phyloP scores from a whole-genome alignment of 2,329 filamentous ascomycete species.

The Colletotrichum camelliae region DNA sequence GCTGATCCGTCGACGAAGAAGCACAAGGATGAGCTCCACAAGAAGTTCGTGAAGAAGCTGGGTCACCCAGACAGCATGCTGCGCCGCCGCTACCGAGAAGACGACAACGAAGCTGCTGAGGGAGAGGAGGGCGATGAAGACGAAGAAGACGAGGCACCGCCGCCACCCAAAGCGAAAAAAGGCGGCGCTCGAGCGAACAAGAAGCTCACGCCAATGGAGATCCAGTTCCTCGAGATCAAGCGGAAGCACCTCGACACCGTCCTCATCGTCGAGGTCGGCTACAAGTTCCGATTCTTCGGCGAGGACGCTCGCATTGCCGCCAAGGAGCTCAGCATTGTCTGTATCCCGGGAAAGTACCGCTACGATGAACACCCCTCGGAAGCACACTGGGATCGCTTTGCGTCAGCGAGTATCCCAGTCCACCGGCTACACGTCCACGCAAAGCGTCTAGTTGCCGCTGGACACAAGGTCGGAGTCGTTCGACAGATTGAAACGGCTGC shows the following conservation, averaged over 20 bases:
- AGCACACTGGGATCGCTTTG: slow-evolving; percentile 89
- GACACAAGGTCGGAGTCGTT: slow-evolving; percentile 95
- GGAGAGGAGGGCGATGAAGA: slow-evolving; percentile 64
- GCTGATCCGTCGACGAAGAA: slow-evolving; percentile 56
- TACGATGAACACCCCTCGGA: slow-evolving; percentile 96
- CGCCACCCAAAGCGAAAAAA: slow-evolving; percentile 67
- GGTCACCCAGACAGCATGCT: slow-evolving; percentile 84
- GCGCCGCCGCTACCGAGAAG: slow-evolving; percentile 62
- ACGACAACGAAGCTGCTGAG: slow-evolving; percentile 58
- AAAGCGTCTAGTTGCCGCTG: slow-evolving; percentile 88
- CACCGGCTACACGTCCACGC: slow-evolving; percentile 92
- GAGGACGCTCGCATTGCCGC: slow-evolving; percentile 91
- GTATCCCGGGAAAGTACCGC: slow-evolving; percentile 92
- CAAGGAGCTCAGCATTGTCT: slow-evolving; percentile 92
- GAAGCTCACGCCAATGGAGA: slow-evolving; percentile 94
- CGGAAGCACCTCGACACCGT: slow-evolving; percentile 87
- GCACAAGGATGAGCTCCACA: slow-evolving; percentile 75
- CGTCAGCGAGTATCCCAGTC: slow-evolving; percentile 93
- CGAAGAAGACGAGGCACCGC: slow-evolving; percentile 56
- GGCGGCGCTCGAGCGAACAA: slow-evolving; percentile 52
- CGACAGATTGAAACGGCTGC: slow-evolving; percentile 94
- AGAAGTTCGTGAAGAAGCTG: slow-evolving; percentile 88
- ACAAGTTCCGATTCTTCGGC: slow-evolving; percentile 97
- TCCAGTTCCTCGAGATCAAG: slow-evolving; percentile 94
- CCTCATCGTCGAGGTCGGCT: slow-evolving; percentile 92